phyloP scores from a whole-genome alignment of 179 eudicot species.

The Heliamphora pulchella region DNA sequence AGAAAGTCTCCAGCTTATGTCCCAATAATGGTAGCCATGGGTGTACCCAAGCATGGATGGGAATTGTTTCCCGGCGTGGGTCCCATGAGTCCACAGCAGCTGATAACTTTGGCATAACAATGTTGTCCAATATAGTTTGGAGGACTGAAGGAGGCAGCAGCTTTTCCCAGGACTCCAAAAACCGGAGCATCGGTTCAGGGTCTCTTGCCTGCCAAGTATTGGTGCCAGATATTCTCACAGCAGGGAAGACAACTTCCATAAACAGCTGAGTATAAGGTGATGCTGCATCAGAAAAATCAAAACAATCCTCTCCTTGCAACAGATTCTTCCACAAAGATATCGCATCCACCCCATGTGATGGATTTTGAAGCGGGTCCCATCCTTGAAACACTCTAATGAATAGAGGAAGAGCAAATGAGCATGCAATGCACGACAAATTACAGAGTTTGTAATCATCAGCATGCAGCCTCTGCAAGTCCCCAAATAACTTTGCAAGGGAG shows the following conservation, averaged over 20 bases:
- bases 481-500: slow-evolving; percentile 51
- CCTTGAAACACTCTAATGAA: slow-evolving; percentile 83
- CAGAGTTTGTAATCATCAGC: slow-evolving; percentile 65
- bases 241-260: slow-evolving; percentile 66
- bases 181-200: slow-evolving; percentile 60
- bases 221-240: slow-evolving; percentile 55
- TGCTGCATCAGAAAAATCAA: slow-evolving; percentile 28
- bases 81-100: slow-evolving; percentile 65
- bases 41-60: slow-evolving; percentile 62
- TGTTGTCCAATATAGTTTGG: slow-evolving; percentile 41
- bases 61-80: slow-evolving; percentile 53
- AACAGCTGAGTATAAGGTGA: slow-evolving; percentile 52
- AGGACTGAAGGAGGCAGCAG: slow-evolving; percentile 42
- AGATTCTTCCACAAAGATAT: slow-evolving; percentile 63
- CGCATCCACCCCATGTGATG: slow-evolving; percentile 52
- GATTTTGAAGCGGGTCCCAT: slow-evolving; percentile 83
- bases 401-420: slow-evolving; percentile 74
- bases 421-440: slow-evolving; percentile 71
- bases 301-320: slow-evolving; percentile 62
- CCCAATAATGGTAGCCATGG: slow-evolving; percentile 65
- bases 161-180: slow-evolving; percentile 58
- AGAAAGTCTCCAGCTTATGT: slow-evolving; percentile 39
- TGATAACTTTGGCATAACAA: slow-evolving; percentile 49
- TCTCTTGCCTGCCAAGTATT: slow-evolving; percentile 66
- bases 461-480: slow-evolving; percentile 49